These are phyloP conservation scores for Nidula microcarpa DNA, from an alignment of 768 basidiomycete genomes.

Conservation along the genomic window DNA sequence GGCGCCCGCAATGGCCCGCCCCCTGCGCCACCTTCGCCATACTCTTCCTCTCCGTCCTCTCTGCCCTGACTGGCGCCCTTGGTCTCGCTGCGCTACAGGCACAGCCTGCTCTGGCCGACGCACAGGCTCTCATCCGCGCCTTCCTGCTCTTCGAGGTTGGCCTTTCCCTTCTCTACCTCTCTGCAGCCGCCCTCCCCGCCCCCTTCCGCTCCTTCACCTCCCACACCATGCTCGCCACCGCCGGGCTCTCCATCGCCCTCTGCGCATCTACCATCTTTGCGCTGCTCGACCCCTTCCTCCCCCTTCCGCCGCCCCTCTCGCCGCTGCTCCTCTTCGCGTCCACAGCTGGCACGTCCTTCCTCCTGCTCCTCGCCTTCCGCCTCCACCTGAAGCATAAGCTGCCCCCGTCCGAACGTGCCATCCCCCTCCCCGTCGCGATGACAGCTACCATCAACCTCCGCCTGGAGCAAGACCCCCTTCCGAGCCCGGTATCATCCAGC, in stretches of 20 bases:
- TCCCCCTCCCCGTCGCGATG: not conserved
- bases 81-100: not conserved
- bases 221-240: not conserved
- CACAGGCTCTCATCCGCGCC: not conserved
- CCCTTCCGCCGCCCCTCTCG: slow-evolving; percentile 12
- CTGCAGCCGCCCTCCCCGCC: slow-evolving; percentile 1
- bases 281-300: slow-evolving; percentile 12
- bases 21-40: not conserved
- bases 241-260: slow-evolving; percentile 4
- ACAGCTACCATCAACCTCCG: too few relatives aligned
- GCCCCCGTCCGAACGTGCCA: not conserved
- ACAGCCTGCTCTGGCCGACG: not conserved
- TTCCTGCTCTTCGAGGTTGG: not conserved
- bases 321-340: slow-evolving; percentile 16
- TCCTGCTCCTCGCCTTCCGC: slow-evolving; percentile 9
- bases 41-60: slow-evolving; percentile 1
- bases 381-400: too few relatives aligned
- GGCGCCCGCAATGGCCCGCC: not conserved
- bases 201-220: slow-evolving; percentile 6
- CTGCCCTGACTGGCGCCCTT: slow-evolving; percentile 16
- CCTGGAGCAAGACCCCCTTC: too few relatives aligned
- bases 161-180: not conserved
- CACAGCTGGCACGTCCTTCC: slow-evolving; percentile 2
- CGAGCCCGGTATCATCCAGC: too few relatives aligned
- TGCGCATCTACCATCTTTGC: slow-evolving; percentile 15